Base-by-base conservation (phyloP, 83 land plant genomes). In the Larix sibirica region DNA sequence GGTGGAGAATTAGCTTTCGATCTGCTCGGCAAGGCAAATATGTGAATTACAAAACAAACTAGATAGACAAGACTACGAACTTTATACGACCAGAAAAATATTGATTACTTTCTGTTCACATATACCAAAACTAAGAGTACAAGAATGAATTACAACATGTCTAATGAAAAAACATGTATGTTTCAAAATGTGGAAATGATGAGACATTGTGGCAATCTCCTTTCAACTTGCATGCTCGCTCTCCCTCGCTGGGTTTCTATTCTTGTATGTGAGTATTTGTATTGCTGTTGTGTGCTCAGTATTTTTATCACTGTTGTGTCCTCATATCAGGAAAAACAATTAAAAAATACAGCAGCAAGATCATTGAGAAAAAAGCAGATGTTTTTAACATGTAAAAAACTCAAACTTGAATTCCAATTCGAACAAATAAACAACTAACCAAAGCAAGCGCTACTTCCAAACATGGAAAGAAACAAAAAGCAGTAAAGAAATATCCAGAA, bases 1-100 rank as follows among this genome's bases (percentile, higher is more conserved):
- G 95, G 95, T 54, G 91, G 90, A 26, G 94, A 81, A 85, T 88
- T 94, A 33, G 88, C 89, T 87, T 91, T 92, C 50, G 95, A 83
- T 58, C 99, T 97, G 77, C 60, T 68, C 69, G 36, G 40, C 40
- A 81, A 66, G 6, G 5, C 26, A 28, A 59, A 40, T 24, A 67
- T 4, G 12, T 9, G 54, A 44, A 8, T 40, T 44, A 44, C 14
- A 33, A 44, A 73, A 44, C 17, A 38, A n/a, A 9, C 20, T 75
- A 50, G 31, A 23, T 54, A 75, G 59, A 33, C 23, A 47, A 75
- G 21, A 16, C 50, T 47, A 21, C 1, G 7, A 75, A 23, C 50
- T 47, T 42, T 4, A 50, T 44, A 13, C 18, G 4, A 23, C 78
- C 59, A 75, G 28, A 21, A 4, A 50, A 23, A 50, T n/a, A 20